Base-by-base conservation (phyloP, 2,329 filamentous ascomycete species). In the Xylaria sp. region DNA sequence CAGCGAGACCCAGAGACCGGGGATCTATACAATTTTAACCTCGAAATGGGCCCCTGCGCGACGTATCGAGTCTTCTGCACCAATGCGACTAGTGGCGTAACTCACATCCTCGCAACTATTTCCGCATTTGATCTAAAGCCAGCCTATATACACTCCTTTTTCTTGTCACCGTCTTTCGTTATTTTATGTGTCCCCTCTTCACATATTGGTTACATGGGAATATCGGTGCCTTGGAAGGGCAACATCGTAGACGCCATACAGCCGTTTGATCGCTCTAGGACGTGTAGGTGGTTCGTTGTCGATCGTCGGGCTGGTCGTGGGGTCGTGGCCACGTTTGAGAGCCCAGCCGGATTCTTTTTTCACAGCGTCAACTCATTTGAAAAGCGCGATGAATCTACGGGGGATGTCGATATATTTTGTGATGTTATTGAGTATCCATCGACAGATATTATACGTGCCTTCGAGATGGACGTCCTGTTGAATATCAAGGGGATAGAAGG, bases 111-210 rank as follows among this genome's bases (percentile, higher is more conserved):
- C 0, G 92, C 92, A 2, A 89, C 86, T 0, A 87, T 96, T 67
- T 78, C 80, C 0, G 83, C 81, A 2, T 78, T 80, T 3, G 81
- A 83, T 2, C 77, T 85, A 2, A 80, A 81, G 1, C 81, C 91
- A 0, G 90, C 92, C 0, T 97, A 96, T 74, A 88, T 97, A n/a
- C 93, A 97, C 80, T 95, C 92, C 8, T 85, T 95, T 73, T 93
- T 93, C 74, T 79, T 97, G 30, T 91, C 92, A 0, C 81, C 88
- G 17, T 88, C 89, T 73, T 92, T 90, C 74, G 88, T 94, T 1
- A 81, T 96, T 0, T 81, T 97, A 4, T 94, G 91, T 75, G 81
- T 96, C 0, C 94, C 92, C 73, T 88, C 88, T 17, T 85, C 90
- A 0, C 88, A 90, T 70, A 84, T 89, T 48, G 84, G 81, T 1